These are phyloP conservation scores for Termitomyces titanicus DNA, from an alignment of 768 basidiomycete genomes.

Conservation along the genomic window DNA sequence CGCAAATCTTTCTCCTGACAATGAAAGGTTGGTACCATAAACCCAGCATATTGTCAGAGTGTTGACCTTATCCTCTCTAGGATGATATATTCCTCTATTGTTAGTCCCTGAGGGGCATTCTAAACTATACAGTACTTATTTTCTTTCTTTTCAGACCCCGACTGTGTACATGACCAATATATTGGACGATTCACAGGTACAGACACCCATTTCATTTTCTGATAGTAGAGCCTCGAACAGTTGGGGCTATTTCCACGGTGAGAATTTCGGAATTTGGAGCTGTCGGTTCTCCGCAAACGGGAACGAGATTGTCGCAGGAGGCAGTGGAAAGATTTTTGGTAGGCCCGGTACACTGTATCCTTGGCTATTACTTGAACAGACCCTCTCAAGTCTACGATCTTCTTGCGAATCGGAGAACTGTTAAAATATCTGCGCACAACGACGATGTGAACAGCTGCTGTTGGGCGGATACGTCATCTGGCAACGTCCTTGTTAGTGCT, in stretches of 20 bases:
- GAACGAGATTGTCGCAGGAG: constrained; percentile 92
- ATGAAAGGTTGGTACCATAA: constrained; percentile 58
- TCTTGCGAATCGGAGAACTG: constrained; percentile 68
- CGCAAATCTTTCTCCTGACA: constrained; percentile 85
- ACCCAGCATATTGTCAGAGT: neutral
- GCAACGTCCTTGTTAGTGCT: constrained; percentile 92
- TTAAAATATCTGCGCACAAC: constrained; percentile 82
- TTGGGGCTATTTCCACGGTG: constrained; percentile 40
- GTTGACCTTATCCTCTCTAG: constrained; percentile 30
- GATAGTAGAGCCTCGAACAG: constrained; percentile 39
- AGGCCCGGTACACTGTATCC: constrained; percentile 3
- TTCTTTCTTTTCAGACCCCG: constrained; percentile 44
- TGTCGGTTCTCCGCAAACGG: constrained; percentile 97
- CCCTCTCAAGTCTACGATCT: constrained; percentile 80
- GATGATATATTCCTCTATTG: constrained; percentile 92
- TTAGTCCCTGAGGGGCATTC: constrained; percentile 27
- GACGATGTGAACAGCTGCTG: constrained; percentile 95
- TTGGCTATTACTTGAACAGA: constrained; percentile 1
- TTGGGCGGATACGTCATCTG: constrained; percentile 91
- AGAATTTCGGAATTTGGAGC: constrained; percentile 80
- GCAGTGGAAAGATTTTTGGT: constrained; percentile 79
- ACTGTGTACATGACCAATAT: constrained; percentile 75
- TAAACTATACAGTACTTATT: constrained; percentile 3
- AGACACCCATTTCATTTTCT: constrained; percentile 59
- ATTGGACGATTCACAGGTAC: constrained; percentile 54